Evolutionary conservation across 805 yeast genomes (phyloP), one percentile per base, ranked within the genome.

Genomic region (Candida ascalaphidarum): DNA sequence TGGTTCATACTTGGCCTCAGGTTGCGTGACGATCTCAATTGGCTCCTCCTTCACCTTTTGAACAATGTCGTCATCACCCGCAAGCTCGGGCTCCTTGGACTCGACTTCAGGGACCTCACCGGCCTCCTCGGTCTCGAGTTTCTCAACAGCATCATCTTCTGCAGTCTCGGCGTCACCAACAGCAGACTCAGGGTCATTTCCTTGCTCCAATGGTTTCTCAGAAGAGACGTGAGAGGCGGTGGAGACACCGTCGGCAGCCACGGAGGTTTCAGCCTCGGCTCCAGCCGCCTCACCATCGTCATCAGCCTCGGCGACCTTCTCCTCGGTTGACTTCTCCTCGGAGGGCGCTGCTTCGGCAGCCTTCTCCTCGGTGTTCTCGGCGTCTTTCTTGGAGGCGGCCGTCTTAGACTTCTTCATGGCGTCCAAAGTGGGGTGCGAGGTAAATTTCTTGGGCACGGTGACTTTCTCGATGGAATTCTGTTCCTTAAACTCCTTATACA

Each of bases 381-480:
- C 30, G 14, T 36, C 36, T 28, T 25, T 25, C 28, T 21, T 17
- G 18, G 6, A 6, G 7, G 19, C 28, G 9, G 32, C 29, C 21
- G 29, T 14, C 13, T 7, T 22, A 21, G 25, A 29, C 28, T 37
- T 34, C 21, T 33, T 26, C 31, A 42, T 41, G 7, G 58, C 56
- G 26, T 52, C 57, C 34, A 56, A 50, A 8, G 62, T 55, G 14
- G 66, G 64, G 40, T 61, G 67, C 20, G 44, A 30, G 26, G 65
- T 41, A 32, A 58, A 62, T 39, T 58, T 60, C 44, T 51, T 52
- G 17, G 68, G 68, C 15, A 62, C 64, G 22, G 40, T 50, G 22
- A 62, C 35, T 17, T 48, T 44, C 15, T 46, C 44, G 26, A 61
- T 52, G 18, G 45, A 40, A 41, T 61, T 61, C 23, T 44, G 43